phyloP scores from a whole-genome alignment of 805 yeast species.

The Yarrowia deformans region DNA sequence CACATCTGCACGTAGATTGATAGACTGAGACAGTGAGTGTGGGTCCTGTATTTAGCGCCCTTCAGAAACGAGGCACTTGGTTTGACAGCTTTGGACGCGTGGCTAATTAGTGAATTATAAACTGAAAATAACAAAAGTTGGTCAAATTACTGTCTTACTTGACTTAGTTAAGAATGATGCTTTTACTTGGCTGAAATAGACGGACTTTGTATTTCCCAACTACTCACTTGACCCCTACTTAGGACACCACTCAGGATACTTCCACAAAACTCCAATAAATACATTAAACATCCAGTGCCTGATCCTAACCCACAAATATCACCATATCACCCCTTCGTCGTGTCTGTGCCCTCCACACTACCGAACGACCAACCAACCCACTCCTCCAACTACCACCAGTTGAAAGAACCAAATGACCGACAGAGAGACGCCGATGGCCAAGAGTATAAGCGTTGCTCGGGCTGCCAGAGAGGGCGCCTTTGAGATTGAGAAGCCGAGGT shows the following conservation, averaged over 20 bases:
- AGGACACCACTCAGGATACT: background rate
- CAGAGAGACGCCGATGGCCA: conserved; percentile 16
- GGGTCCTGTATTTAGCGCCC: too few relatives aligned
- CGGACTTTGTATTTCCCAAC: background rate
- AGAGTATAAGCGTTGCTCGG: conserved; percentile 4
- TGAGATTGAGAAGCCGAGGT: conserved; percentile 6
- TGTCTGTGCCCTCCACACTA: background rate
- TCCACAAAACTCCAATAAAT: background rate
- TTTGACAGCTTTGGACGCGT: too few relatives aligned
- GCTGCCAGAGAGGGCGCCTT: conserved; percentile 25
- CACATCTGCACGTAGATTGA: conserved; percentile 14
- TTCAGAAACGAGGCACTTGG: too few relatives aligned
- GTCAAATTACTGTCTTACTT: too few relatives aligned
- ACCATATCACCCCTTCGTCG: too few relatives aligned
- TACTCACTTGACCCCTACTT: background rate
- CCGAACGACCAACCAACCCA: conserved; percentile 3
- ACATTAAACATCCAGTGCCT: background rate
- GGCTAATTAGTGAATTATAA: too few relatives aligned
- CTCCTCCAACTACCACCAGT: conserved; percentile 21
- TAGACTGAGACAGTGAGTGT: background rate
- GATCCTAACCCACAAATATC: too few relatives aligned
- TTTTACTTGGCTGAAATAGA: too few relatives aligned
- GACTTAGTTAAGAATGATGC: too few relatives aligned
- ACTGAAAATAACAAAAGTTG: too few relatives aligned
- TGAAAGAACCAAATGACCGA: conserved; percentile 25